Evolutionary conservation across 1,139 yeast species (phyloP).

Genomic region (Candida labiduridarum): DNA sequence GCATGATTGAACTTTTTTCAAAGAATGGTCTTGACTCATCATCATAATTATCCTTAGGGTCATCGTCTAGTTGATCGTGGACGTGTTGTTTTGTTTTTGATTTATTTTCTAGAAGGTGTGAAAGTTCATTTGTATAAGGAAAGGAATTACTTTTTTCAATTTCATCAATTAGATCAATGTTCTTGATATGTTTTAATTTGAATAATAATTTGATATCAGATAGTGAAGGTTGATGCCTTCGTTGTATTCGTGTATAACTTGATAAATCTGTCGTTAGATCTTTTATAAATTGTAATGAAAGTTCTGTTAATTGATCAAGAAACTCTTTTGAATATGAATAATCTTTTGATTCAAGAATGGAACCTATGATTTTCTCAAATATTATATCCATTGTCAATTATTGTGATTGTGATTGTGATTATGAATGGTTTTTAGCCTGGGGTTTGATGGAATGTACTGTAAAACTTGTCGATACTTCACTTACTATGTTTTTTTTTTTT

Average conservation of each 20-base stretch:
- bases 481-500: not conserved
- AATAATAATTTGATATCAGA: conserved; percentile 58
- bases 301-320: conserved; percentile 45
- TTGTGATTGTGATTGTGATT: not conserved
- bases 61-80: conserved; percentile 5
- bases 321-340: conserved; percentile 45
- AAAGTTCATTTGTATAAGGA: conserved; percentile 8
- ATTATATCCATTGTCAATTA: conserved; percentile 29
- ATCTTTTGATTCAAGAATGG: conserved; percentile 39
- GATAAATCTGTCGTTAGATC: conserved; percentile 50
- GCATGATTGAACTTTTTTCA: conserved; percentile 53
- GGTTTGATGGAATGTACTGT: too few species aligned
- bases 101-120: not conserved
- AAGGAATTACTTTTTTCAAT: conserved; percentile 16
- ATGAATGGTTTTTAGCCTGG: too few species aligned
- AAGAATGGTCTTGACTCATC: conserved; percentile 44
- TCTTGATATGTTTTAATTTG: conserved; percentile 45
- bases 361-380: conserved; percentile 35
- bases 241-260: conserved; percentile 63
- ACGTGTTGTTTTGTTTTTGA: not conserved
- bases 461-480: not conserved
- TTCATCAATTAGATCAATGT: conserved; percentile 50
- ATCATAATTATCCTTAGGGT: conserved; percentile 1
- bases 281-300: conserved; percentile 55
- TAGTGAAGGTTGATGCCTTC: conserved; percentile 62